Conservation (phyloP, 345 rosid species). For the Garcia nutans region DNA sequence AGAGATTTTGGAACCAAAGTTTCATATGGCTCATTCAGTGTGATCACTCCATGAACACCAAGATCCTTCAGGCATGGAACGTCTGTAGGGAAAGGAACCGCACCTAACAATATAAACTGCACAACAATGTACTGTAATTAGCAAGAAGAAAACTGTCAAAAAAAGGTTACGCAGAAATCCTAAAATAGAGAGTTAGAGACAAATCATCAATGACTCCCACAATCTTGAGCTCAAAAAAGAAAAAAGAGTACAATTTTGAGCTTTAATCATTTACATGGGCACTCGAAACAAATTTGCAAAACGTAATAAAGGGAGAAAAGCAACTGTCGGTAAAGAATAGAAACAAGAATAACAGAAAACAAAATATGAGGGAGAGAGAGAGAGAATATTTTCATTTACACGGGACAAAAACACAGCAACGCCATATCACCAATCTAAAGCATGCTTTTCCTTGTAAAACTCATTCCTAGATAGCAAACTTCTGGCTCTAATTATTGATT, state of each 20-base stretch:
- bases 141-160: not conserved
- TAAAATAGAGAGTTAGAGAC: not conserved
- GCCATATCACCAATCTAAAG: not conserved
- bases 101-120: slow-evolving; percentile 36
- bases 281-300: not conserved
- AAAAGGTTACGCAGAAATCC: too few species aligned
- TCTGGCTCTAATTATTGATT: not conserved
- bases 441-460: not conserved
- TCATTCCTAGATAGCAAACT: not conserved
- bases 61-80: slow-evolving; percentile 34
- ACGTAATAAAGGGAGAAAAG: not conserved
- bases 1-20: slow-evolving; percentile 37
- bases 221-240: not conserved
- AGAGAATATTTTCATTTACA: not conserved
- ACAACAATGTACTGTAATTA: not conserved
- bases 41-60: slow-evolving; percentile 36
- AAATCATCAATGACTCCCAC: not conserved
- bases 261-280: not conserved
- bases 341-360: not conserved
- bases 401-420: not conserved
- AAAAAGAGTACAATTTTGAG: not conserved
- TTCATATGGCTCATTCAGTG: slow-evolving; percentile 34
- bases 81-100: slow-evolving; percentile 38
- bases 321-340: not conserved
- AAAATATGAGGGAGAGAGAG: not conserved